Evolutionary conservation across 768 basidiomycete genomes (phyloP).

Genomic region (Tephrocybe sp.): DNA sequence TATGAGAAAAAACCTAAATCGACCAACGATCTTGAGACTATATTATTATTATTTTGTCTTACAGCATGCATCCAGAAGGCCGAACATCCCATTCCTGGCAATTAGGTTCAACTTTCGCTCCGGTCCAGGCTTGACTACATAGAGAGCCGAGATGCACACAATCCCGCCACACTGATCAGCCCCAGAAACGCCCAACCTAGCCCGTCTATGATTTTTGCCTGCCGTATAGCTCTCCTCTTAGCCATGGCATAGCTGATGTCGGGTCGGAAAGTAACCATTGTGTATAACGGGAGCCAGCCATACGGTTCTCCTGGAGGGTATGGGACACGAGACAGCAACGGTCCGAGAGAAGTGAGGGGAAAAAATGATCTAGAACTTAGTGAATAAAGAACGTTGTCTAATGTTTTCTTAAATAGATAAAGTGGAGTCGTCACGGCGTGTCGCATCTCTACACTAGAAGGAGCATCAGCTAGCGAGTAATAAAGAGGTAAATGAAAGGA

Average conservation of each 20-base stretch:
- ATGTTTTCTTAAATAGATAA: constrained; percentile 75
- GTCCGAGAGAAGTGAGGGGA: constrained; percentile 46
- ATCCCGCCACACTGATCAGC: constrained; percentile 40
- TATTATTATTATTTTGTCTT: constrained; percentile 16
- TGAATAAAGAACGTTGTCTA: constrained; percentile 75
- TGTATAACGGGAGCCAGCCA: constrained; percentile 94
- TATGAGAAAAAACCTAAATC: constrained; percentile 13
- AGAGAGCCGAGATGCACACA: constrained; percentile 39
- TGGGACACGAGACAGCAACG: constrained; percentile 47
- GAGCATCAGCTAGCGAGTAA: constrained; percentile 16
- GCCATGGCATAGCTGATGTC: constrained; percentile 91
- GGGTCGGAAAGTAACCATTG: constrained; percentile 97
- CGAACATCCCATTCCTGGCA: constrained; percentile 15
- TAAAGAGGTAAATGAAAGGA: constrained; percentile 18
- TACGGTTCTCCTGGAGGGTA: constrained; percentile 59
- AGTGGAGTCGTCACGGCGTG: constrained; percentile 82
- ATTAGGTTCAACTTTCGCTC: constrained; percentile 17
- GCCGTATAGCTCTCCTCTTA: constrained; percentile 64
- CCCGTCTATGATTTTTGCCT: constrained; percentile 60
- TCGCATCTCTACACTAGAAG: constrained; percentile 86
- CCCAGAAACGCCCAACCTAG: constrained; percentile 50
- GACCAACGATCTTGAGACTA: constrained; percentile 13
- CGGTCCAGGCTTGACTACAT: constrained; percentile 15
- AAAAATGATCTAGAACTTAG: constrained; percentile 52
- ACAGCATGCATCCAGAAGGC: constrained; percentile 19